Evolutionary conservation across 768 basidiomycete species (phyloP), one percentile per base, ranked within the genome.

Genomic region (Ephemerocybe angulata): DNA sequence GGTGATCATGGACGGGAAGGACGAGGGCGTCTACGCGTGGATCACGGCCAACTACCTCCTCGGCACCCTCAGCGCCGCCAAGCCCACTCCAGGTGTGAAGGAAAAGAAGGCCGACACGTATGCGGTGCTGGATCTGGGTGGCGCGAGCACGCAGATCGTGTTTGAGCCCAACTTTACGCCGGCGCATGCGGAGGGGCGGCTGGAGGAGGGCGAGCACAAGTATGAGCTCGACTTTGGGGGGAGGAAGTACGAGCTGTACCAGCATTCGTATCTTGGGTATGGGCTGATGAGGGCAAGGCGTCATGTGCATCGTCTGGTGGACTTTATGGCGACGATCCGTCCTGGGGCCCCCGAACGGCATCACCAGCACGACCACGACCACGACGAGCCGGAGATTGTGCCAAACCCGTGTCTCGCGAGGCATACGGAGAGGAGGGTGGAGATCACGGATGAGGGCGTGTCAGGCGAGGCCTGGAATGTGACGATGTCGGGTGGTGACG

Each of bases 21-120:
- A 98, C 66, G 96, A 98, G 70, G 96, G 93, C 29, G 92, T 98
- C n/a, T 98, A 90, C 67, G 93, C 96, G 27, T 98, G 96, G 95
- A 93, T 98, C 60, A 97, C 96, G 17, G 93, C 90, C 56, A 98
- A 98, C 71, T 98, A 97, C 72, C 78, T 98, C 46, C 74, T 96
- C 40, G 79, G 80, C 50, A 83, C 87, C 35, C 84, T 97, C 64
- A 80, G 84, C 15, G 74, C 78, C 10, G 71, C 74, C 1, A 58
- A 65, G 50, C 70, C 74, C 27, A 77, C 60, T 28, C 29, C 25
- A 31, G 28, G 24, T 55, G 31, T 3, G 17, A 50, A 25, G 38
- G 30, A 28, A 47, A 51, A 28, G 24, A 31, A 21, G 25, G 43
- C 13, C 22, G 19, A 28, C 47, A 85, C 90, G 25, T 90, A 89